Evolutionary conservation across 306 rosid genomes (phyloP), one percentile per base, ranked within the genome.

Genomic region (Hippophae gyantsensis): DNA sequence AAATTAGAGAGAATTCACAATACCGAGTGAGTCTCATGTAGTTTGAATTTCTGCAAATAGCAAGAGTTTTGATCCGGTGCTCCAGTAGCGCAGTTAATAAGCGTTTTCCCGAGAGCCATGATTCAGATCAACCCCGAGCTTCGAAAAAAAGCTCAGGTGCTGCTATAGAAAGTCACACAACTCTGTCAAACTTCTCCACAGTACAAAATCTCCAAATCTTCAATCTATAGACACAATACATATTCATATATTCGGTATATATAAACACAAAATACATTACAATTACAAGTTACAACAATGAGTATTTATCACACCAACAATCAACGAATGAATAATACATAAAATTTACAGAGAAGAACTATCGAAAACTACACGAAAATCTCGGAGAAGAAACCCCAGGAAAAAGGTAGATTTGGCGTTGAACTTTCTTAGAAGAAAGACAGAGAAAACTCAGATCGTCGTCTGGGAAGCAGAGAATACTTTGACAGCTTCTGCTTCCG

Each of bases 1-100:
- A 43, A 18, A 23, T 42, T 5, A 59, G 1, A 42, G 45, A 56
- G 59, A n/a, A 18, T 60, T 69, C 50, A 40, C 41, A 75, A 43
- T 87, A 92, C 99, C 90, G 96, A 85, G 71, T 79, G 84, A 13
- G 96, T 85, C 69, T 92, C 99, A 25, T 92, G 85, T 50, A 92
- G 99, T 72, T 82, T 89, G 84, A 92, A 92, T 78, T 88, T 92
- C 76, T 92, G 92, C 94, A 92, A 75, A 64, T 70, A 77, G 67
- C 65, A 66, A 55, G 79, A 64, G 59, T 69, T 75, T 8, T 66
- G 41, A 77, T 64, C 80, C 43, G 62, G 73, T 74, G 66, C 86
- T 54, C 75, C 80, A 32, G 53, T 74, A 62, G 61, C 52, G 66
- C 62, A 32, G 14, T 11, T 74, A 48, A 11, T 58, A 42, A 49